Evolutionary conservation across 805 yeast species (phyloP).

Genomic region (Wickerhamiella vanderwaltii): DNA sequence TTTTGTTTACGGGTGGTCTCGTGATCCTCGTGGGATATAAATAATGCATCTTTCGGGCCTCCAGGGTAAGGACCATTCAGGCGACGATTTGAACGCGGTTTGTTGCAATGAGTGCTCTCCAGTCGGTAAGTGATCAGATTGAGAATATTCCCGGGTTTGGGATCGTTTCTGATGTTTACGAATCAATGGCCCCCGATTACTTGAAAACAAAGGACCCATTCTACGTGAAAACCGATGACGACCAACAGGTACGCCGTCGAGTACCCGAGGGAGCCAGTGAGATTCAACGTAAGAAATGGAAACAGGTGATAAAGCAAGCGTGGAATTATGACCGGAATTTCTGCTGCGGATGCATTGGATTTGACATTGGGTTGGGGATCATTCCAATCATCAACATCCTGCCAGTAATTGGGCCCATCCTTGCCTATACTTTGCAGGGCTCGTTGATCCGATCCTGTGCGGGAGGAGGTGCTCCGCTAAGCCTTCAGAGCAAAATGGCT

Average conservation of each 20-base stretch:
- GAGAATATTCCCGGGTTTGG: constrained; percentile 49
- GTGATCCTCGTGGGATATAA: no score
- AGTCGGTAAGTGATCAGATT: constrained; percentile 24
- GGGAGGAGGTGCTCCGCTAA: constrained; percentile 44
- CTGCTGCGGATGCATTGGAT: constrained; percentile 50
- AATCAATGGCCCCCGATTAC: constrained; percentile 55
- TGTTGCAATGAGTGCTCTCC: constrained; percentile 5
- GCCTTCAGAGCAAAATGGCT: constrained; percentile 54
- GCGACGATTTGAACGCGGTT: no score
- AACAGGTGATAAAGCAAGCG: constrained; percentile 57
- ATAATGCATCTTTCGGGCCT: no score
- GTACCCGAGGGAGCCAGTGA: constrained; percentile 48
- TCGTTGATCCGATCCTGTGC: constrained; percentile 53
- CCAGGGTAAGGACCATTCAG: no score
- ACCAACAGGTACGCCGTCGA: constrained; percentile 44
- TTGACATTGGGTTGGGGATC: constrained; percentile 63
- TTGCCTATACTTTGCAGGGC: constrained; percentile 70
- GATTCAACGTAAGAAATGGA: constrained; percentile 58
- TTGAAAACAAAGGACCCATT: constrained; percentile 39
- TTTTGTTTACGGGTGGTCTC: no score
- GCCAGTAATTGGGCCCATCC: constrained; percentile 75
- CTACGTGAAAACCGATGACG: constrained; percentile 30
- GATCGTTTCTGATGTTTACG: constrained; percentile 43
- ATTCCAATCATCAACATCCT: constrained; percentile 61
- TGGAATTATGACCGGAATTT: constrained; percentile 82